Evolutionary conservation across 2,329 filamentous ascomycete species (phyloP), one percentile per base, ranked within the genome.

Genomic region (Calonectria honghensis): DNA sequence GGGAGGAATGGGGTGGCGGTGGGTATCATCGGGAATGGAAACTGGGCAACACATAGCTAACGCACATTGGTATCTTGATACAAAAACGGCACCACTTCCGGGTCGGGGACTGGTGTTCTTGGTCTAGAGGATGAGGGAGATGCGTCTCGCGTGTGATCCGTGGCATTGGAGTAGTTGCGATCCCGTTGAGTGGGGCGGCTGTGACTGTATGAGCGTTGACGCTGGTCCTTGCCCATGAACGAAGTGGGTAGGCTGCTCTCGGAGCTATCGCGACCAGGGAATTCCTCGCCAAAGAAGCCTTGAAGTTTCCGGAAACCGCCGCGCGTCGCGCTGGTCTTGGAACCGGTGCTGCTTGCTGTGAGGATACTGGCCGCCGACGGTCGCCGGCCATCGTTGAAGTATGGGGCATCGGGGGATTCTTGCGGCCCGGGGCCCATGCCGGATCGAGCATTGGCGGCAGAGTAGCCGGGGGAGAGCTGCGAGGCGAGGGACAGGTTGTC

Each of bases 1-100:
- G 70, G 67, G 74, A 70, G 52, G 54, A 41, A 63, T 63, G 63
- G 68, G 73, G 70, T 70, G 61, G 76, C 70, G 45, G 65, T 70
- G 73, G 70, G 73, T 72, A 75, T 70, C 68, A 63, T 68, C 57
- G 69, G 70, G 52, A 70, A 76, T 79, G 75, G 79, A 76, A 78
- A 48, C 78, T 81, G 73, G 68, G 76, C 78, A 75, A 77, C 72
- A 77, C 66, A 75, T 75, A 72, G 73, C 73, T 70, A 76, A 90
- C 92, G 88, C 85, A 95, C 93, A 87, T 95, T 83, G 73, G 86
- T 86, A 74, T 97, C 95, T 85, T 98, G 97, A 83, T 97, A 98
- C 76, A 98, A 90, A 90, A 98, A 99, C n/a, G 97, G 97, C 50
- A 98, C 97, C 73, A 99, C 96, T 85, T 98, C 96, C 81, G 95